A percentile compares a stretch with the other conserved stretches of the same genome.
Conservation (phyloP, 2,329 filamentous ascomycete genomes). For the Hypoxylon sp. region DNA sequence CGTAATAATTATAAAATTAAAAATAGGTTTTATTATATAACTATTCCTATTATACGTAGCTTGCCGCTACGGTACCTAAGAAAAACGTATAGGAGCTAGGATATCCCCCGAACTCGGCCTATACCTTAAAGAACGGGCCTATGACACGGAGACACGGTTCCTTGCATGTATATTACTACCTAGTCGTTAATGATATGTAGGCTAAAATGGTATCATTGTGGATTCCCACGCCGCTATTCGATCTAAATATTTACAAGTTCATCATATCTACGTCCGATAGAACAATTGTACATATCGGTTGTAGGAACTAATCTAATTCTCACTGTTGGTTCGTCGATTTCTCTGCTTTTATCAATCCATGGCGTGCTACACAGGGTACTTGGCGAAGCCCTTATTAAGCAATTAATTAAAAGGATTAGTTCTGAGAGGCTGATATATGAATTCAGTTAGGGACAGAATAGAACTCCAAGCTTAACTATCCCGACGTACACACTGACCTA, state of each 20-base stretch:
- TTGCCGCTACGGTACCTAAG: no score
- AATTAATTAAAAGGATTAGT: neutral
- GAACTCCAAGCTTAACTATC: neutral
- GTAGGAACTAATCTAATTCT: slow-evolving; percentile 10
- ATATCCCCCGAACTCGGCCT: slow-evolving; percentile 33
- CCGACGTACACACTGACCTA: neutral
- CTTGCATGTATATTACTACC: slow-evolving; percentile 33
- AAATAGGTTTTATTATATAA: no score
- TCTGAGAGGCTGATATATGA: slow-evolving; percentile 4
- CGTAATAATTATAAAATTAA: no score
- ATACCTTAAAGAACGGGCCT: slow-evolving; percentile 18
- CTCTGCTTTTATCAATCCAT: neutral
- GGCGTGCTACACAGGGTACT: neutral
- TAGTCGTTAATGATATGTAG: slow-evolving; percentile 34
- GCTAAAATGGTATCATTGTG: slow-evolving; percentile 45
- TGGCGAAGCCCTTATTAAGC: neutral
- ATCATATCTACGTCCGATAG: slow-evolving; percentile 5
- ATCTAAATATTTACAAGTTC: slow-evolving; percentile 15
- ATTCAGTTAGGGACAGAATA: neutral
- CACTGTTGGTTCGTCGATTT: slow-evolving; percentile 8
- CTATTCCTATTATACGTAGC: no score
- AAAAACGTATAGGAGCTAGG: neutral
- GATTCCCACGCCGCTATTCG: slow-evolving; percentile 31
- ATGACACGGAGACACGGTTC: slow-evolving; percentile 33
- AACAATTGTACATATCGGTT: slow-evolving; percentile 14